phyloP scores from a whole-genome alignment of 2,329 filamentous ascomycete genomes.

The Aspergillus melleus region DNA sequence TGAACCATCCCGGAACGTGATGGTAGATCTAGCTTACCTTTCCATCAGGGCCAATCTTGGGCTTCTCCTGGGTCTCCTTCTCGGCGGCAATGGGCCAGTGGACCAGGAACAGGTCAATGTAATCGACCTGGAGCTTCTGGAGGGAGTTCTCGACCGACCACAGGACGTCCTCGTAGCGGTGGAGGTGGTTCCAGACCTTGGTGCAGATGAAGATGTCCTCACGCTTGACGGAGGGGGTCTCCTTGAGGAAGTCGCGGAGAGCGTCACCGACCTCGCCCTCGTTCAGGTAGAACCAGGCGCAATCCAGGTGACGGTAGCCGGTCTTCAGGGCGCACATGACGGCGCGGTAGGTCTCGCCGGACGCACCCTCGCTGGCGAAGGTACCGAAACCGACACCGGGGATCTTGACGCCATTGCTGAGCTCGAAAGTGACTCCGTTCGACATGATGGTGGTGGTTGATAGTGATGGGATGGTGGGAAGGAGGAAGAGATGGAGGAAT shows the following conservation, averaged over 20 bases:
- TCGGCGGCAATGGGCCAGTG: slow-evolving; percentile 55
- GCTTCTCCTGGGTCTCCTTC: slow-evolving; percentile 49
- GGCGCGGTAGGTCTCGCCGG: slow-evolving; percentile 59
- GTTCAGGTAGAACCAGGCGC: slow-evolving; percentile 57
- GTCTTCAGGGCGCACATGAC: slow-evolving; percentile 50
- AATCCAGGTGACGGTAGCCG: slow-evolving; percentile 58
- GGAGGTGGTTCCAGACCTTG: slow-evolving; percentile 56
- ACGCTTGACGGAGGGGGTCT: slow-evolving; percentile 48
- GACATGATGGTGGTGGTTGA: slow-evolving; percentile 50
- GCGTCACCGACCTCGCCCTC: slow-evolving; percentile 56
- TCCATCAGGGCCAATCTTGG: slow-evolving; percentile 53
- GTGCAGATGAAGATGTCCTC: slow-evolving; percentile 54
- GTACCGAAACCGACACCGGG: slow-evolving; percentile 66
- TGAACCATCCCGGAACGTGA: neutral
- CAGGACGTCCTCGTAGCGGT: slow-evolving; percentile 48
- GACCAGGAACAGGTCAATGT: slow-evolving; percentile 68
- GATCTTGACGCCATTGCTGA: slow-evolving; percentile 61
- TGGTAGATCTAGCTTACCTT: slow-evolving; percentile 39
- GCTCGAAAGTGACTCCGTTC: slow-evolving; percentile 51
- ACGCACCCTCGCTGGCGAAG: slow-evolving; percentile 64
- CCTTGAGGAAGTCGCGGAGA: slow-evolving; percentile 56
- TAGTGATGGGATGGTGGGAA: slow-evolving; percentile 7
- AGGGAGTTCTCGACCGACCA: slow-evolving; percentile 62
- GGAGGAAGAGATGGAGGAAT: slow-evolving; percentile 1
- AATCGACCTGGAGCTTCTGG: slow-evolving; percentile 65